These are phyloP conservation scores for Alnus glutinosa DNA, from an alignment of 306 rosid genomes.

Conservation along the genomic window DNA sequence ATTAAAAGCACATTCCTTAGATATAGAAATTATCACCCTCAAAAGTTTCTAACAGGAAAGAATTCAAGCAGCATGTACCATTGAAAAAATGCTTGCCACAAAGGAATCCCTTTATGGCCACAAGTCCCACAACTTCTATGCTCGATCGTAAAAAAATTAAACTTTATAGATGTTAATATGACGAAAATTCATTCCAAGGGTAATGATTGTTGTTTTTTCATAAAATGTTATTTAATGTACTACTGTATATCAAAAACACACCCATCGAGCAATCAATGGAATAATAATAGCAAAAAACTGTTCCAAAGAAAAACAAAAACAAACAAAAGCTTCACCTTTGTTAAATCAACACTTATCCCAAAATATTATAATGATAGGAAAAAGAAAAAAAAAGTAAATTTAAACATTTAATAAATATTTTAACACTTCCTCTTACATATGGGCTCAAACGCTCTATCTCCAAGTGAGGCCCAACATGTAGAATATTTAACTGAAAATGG, in stretches of 20 bases:
- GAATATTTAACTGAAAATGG: too few species aligned
- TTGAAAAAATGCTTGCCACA: background rate
- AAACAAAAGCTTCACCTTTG: background rate
- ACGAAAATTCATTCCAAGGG: background rate
- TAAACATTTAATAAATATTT: too few species aligned
- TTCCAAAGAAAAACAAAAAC: background rate
- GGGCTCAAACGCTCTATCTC: too few species aligned
- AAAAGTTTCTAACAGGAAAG: constrained; percentile 6
- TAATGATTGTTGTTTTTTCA: background rate
- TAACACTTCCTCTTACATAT: too few species aligned
- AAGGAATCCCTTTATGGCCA: background rate
- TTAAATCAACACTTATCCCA: too few species aligned
- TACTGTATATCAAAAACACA: background rate
- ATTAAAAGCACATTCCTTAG: constrained; percentile 1
- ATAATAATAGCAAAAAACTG: background rate
- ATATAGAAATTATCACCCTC: background rate
- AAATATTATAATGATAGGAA: too few species aligned
- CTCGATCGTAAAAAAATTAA: background rate
- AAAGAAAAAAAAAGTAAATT: too few species aligned
- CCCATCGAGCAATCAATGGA: background rate
- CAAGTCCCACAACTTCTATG: background rate
- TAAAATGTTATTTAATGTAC: background rate
- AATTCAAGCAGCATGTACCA: background rate
- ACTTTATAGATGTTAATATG: background rate
- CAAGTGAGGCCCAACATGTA: too few species aligned